phyloP scores from a whole-genome alignment of 2,329 filamentous ascomycete species.

The Cladosporium sp. region DNA sequence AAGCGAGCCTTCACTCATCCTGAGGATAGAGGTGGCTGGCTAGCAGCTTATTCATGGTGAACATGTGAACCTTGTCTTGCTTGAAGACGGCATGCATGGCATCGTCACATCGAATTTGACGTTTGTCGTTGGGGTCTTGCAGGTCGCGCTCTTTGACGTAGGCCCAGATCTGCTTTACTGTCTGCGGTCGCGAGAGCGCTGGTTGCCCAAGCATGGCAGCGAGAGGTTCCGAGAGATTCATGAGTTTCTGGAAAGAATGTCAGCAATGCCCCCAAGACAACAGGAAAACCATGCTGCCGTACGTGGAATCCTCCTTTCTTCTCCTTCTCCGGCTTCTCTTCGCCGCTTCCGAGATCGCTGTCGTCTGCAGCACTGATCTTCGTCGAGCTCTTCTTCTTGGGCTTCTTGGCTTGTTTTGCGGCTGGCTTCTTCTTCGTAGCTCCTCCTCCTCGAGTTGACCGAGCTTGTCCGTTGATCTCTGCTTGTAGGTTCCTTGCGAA shows the following conservation, averaged over 20 bases:
- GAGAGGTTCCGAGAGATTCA: constrained; percentile 67
- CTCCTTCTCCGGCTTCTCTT: constrained; percentile 53
- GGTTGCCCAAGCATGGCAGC: constrained; percentile 66
- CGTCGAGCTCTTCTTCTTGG: constrained; percentile 69
- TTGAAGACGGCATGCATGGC: constrained; percentile 91
- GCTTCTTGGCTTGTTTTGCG: constrained; percentile 61
- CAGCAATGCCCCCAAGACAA: neutral
- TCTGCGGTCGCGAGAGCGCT: constrained; percentile 86
- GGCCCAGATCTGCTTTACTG: constrained; percentile 93
- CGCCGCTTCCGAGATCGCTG: constrained; percentile 65
- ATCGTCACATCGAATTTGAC: constrained; percentile 90
- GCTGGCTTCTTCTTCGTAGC: constrained; percentile 52
- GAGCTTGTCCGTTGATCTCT: constrained; percentile 74
- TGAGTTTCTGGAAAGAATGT: constrained; percentile 55
- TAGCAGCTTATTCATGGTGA: constrained; percentile 97
- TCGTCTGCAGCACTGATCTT: constrained; percentile 76
- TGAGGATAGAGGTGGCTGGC: constrained; percentile 83
- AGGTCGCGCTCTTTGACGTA: constrained; percentile 87
- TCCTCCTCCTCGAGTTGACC: constrained; percentile 72
- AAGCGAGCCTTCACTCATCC: constrained; percentile 51
- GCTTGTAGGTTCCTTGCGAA: constrained; percentile 86
- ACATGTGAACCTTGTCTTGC: constrained; percentile 90
- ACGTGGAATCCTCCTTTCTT: constrained; percentile 89
- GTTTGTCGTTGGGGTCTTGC: constrained; percentile 86
- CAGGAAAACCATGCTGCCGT: constrained; percentile 29